Percentiles rank a stretch among this genome's conserved stretches.
Conservation (phyloP, 495 filamentous ascomycete genomes). For the Geoglossum glabrum region DNA sequence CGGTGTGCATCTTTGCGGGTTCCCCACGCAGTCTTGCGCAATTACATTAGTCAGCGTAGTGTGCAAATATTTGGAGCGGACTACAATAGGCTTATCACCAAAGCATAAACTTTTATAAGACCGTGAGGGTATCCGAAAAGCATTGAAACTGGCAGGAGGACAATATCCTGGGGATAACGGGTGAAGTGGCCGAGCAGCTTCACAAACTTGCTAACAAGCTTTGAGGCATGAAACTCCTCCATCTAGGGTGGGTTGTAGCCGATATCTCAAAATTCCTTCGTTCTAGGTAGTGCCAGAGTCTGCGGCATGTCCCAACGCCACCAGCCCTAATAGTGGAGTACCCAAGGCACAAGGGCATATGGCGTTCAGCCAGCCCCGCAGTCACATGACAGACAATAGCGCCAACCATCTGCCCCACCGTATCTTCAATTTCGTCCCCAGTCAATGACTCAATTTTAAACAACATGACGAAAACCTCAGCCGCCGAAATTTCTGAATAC, state of each 20-base stretch:
- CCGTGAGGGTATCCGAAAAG: constrained; percentile 64
- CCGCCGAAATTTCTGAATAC: no score
- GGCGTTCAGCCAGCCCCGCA: no score
- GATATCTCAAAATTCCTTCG: constrained; percentile 78
- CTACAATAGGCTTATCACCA: constrained; percentile 31
- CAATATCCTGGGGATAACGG: constrained; percentile 45
- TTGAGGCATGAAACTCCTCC: constrained; percentile 68
- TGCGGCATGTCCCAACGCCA: constrained; percentile 66
- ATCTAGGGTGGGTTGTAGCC: constrained; percentile 65
- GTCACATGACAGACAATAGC: neutral
- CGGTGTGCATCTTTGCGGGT: constrained; percentile 35
- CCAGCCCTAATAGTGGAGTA: no score
- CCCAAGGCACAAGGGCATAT: no score
- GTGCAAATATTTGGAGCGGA: neutral
- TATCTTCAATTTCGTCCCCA: neutral
- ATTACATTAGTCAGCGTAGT: neutral
- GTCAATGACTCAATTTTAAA: no score
- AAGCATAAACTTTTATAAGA: constrained; percentile 55
- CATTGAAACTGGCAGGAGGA: constrained; percentile 49
- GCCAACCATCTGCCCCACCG: neutral
- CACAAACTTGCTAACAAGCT: constrained; percentile 56
- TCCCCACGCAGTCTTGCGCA: constrained; percentile 38
- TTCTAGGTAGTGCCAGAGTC: constrained; percentile 65
- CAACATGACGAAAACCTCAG: no score
- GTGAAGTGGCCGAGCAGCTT: constrained; percentile 60